Base-by-base conservation (phyloP, 495 filamentous ascomycete genomes). In the Xanthoparmelia taractica region DNA sequence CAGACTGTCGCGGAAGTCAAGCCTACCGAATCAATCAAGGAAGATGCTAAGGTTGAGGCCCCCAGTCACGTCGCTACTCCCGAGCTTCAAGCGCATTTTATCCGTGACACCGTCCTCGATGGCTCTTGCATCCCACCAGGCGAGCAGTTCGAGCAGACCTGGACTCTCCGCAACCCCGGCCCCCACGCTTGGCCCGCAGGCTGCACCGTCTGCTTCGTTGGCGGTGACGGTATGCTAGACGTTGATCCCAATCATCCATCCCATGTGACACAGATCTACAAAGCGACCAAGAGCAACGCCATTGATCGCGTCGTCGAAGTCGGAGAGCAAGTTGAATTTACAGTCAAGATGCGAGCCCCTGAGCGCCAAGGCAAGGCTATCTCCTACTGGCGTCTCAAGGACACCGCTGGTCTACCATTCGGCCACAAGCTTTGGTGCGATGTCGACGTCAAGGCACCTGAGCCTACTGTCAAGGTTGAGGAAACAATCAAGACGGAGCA, bases 351-450 rank as follows among this genome's bases (percentile, higher is more conserved):
- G 72, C 88, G 89, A 68, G 87, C 90, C 34, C 91, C 93, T 38
- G 76, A 76, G 27, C 85, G 88, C 47, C 75, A 77, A 57, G 90
- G 92, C 29, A 87, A 87, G 65, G 77, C 85, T 65, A 91, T 96
- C 67, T 97, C 93, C 13, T 96, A 97, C 81, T 99, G 95, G 95
- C 91, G 92, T 63, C 81, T 97, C 68, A 94, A 91, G 66, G 82
- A 88, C 55, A 81, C 86, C 33, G 86, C 92, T 65, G 91, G 93
- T 36, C 78, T 79, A 62, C 85, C 87, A 50, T 97, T 99, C 64
- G 94, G 94, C 56, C 90, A 96, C 76, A 86, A 88, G 69, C 78
- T 99, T 41, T 99, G 94, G 94, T 97, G 93, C 72, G 91, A 97
- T 65, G 80, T 99, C 66, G 80, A 84, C 60, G 89, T 96, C 67